Base-by-base conservation (phyloP, 2,329 filamentous ascomycete genomes). In the Aspergillus ruber region DNA sequence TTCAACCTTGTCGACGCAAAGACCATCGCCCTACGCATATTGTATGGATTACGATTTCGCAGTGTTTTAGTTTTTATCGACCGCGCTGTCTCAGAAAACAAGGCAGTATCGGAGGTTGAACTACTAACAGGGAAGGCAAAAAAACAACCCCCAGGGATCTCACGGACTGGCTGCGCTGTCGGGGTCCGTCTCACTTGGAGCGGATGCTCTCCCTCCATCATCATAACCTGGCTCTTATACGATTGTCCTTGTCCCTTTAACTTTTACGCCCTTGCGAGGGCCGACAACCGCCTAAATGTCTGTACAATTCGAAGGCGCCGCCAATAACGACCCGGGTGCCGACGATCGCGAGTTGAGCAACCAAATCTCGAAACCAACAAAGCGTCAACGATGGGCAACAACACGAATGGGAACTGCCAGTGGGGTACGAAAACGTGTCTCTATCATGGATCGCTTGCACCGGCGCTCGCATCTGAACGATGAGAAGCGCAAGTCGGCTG, bases 361-460 rank as follows among this genome's bases (percentile, higher is more conserved):
- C 56, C 75, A 81, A 58, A 71, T 78, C 50, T 79, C 79, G 39
- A 79, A 78, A 53, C 77, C 80, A 7, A 85, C 84, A 18, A 89
- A 91, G 65, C 80, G 90, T 64, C 84, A 93, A 68, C 80, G 93
- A 82, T 97, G 93, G 93, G 91, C 93, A 15, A 97, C 93, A n/a
- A 88, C 90, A 62, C 88, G 89, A 66, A 81, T 87, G 68, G 83
- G 84, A 12, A 82, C 87, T 60, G 80, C 83, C 63, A 87, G 84
- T 65, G 88, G 86, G 55, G 76, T 79, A 57, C 78, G 81, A 65
- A 97, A 96, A 77, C 84, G 93, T 53, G 74, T 84, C 49, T 93
- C 88, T 41, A 84, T 97, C 54, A 81, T 93, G 60, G 84, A 86
- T 60, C 84, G 90, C 58, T 75, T 84, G 63, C 81, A 88, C 65